Evolutionary conservation across 345 rosid genomes (phyloP).

Genomic region (Heritiera fomes): DNA sequence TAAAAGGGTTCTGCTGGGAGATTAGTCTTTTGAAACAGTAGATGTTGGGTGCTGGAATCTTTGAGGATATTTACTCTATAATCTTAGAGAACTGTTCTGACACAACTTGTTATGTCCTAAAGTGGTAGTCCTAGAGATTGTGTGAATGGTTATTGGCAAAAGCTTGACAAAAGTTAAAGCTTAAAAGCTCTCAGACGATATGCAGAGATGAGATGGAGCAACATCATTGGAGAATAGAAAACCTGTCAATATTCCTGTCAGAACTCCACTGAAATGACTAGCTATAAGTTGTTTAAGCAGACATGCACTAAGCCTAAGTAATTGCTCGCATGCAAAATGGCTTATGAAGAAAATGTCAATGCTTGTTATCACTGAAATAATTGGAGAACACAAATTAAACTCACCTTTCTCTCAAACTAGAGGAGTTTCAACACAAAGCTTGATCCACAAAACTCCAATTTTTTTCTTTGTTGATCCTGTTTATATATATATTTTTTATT

Average conservation of each 20-base stretch:
- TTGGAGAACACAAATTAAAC: neutral
- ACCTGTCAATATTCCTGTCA: too few relatives aligned
- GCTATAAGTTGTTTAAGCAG: neutral
- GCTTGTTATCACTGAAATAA: neutral
- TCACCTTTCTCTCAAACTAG: neutral
- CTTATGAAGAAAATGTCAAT: neutral
- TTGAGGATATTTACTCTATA: neutral
- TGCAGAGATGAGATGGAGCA: neutral
- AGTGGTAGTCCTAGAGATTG: neutral
- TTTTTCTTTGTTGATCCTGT: neutral
- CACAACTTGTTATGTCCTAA: neutral
- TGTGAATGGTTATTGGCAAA: neutral
- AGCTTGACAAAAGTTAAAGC: neutral
- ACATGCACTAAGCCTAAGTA: neutral
- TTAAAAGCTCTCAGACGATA: neutral
- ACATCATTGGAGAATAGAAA: neutral
- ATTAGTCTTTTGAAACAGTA: neutral
- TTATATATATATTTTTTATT: too few relatives aligned
- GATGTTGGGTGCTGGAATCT: neutral
- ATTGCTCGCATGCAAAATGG: neutral
- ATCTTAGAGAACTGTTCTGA: neutral
- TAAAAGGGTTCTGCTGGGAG: neutral
- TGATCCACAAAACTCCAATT: neutral
- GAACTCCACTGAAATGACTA: neutral
- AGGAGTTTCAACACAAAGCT: neutral